These are phyloP conservation scores for Hypoxylon sp. DNA, from an alignment of 2,329 filamentous ascomycete species.

Conservation along the genomic window DNA sequence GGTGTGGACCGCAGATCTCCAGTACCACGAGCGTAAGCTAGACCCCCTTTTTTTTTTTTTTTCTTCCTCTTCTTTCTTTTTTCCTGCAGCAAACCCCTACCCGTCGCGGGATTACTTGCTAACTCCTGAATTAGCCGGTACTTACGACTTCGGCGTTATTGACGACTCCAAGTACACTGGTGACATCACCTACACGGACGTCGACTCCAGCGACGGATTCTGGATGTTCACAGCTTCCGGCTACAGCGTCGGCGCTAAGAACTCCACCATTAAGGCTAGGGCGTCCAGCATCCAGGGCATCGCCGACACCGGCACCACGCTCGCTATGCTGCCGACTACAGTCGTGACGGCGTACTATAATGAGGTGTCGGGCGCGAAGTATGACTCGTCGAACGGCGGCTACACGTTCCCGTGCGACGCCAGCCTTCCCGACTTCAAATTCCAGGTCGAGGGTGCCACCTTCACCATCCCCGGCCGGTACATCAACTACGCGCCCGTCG, in stretches of 20 bases:
- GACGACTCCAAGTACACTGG: constrained; percentile 51
- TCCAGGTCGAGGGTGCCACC: constrained; percentile 60
- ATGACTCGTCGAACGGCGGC: constrained; percentile 56
- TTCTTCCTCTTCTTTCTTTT: constrained; percentile 1
- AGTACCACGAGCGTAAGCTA: constrained; percentile 45
- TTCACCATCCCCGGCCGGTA: constrained; percentile 63
- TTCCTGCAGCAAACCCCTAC: background rate
- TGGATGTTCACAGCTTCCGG: constrained; percentile 51
- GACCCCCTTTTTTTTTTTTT: background rate
- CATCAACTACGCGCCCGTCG: constrained; percentile 62
- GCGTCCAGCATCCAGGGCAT: constrained; percentile 56
- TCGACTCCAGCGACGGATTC: constrained; percentile 51
- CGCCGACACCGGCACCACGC: constrained; percentile 70
- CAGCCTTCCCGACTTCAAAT: constrained; percentile 61
- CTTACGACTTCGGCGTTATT: constrained; percentile 54
- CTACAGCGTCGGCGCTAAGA: constrained; percentile 44
- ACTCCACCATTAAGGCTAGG: constrained; percentile 39
- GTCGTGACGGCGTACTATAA: constrained; percentile 65
- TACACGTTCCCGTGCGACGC: constrained; percentile 65
- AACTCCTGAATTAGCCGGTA: constrained; percentile 44
- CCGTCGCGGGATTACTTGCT: constrained; percentile 13
- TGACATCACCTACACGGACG: constrained; percentile 50
- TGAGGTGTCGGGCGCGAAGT: constrained; percentile 58
- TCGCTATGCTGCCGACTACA: constrained; percentile 62
- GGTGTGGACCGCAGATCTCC: constrained; percentile 52